Base-by-base conservation (phyloP, 768 basidiomycete genomes). In the Suillus luteus region DNA sequence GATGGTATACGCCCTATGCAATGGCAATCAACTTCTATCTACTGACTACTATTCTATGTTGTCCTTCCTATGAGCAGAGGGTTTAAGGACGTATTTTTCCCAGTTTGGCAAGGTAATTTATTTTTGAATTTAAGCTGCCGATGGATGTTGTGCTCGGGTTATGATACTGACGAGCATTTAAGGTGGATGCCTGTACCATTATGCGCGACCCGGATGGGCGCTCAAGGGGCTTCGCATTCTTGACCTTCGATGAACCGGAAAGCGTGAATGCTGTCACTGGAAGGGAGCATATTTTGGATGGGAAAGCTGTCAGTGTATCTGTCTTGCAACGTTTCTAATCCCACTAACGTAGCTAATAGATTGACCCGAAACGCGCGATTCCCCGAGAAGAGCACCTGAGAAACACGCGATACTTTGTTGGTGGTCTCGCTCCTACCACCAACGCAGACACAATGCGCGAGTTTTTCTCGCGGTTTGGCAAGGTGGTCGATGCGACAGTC, bases 301-400 rank as follows among this genome's bases (percentile, higher is more conserved):
- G 92, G 43, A 94, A 94, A 80, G 80, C 85, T 68, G 92, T 92
- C 55, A 67, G 84, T 74, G 9, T 58, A 4, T 15, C 15, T 41
- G 38, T 12, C 27, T n/a, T 48, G 44, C 10, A 43, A 60, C 60
- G 12, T n/a, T 38, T 8, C 8, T 15, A 67, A 60, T 57, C 19
- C 57, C 62, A 40, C 46, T 54, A 31, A 38, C 22, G 17, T 12
- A 31, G 2, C 19, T 33, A 43, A 38, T 72, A 93, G 92, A 94
- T 94, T 69, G 92, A 94, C 70, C 92, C 92, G 5, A 94, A 94
- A 75, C 86, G 92, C 46, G 92, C 92, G 0, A 93, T 94, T 63
- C 92, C 92, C 9, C 84, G 91, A 55, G 87, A 91, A 72, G 92
- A 93, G 67, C 91, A 92, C 69, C 74, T 87, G 55, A 78, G 86